phyloP scores from a whole-genome alignment of 164 flowering plant species.

The Tetracentron sinense region DNA sequence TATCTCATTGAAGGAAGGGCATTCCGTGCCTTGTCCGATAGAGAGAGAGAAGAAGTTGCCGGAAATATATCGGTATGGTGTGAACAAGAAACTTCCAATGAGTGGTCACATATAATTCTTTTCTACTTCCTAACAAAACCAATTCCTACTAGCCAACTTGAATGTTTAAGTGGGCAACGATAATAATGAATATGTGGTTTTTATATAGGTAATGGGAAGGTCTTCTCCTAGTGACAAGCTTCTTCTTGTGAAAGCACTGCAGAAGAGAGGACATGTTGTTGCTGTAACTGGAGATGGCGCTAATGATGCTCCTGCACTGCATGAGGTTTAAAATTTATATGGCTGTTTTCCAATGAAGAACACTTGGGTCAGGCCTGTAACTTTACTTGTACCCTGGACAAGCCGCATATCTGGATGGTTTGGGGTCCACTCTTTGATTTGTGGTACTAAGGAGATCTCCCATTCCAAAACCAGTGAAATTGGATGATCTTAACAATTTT shows the following conservation, averaged over 20 bases:
- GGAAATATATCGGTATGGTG: slow-evolving; percentile 65
- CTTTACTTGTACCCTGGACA: not conserved
- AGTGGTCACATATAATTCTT: not conserved
- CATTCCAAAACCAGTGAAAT: not conserved
- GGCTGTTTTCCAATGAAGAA: not conserved
- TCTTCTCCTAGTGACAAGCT: slow-evolving; percentile 97
- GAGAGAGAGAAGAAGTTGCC: slow-evolving; percentile 49
- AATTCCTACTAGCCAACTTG: not conserved
- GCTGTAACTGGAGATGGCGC: slow-evolving; percentile 99
- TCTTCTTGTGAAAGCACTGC: slow-evolving; percentile 84
- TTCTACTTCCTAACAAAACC: not conserved
- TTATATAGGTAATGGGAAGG: slow-evolving; percentile 90
- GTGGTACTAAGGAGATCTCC: not conserved
- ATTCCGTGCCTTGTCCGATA: slow-evolving; percentile 56
- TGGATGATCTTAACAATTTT: too few relatives aligned
- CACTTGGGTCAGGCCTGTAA: not conserved
- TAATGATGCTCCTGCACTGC: slow-evolving; percentile 97
- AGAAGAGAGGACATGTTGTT: slow-evolving; percentile 71
- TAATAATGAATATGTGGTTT: too few relatives aligned
- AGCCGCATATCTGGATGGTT: not conserved
- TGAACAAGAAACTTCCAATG: not conserved
- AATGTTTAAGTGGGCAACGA: not conserved
- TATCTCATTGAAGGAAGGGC: slow-evolving; percentile 70
- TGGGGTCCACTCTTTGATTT: not conserved
- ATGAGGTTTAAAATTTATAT: slow-evolving; percentile 54